These are phyloP conservation scores for Anethum foeniculum DNA, from an alignment of 140 eudicot genomes.

Conservation along the genomic window DNA sequence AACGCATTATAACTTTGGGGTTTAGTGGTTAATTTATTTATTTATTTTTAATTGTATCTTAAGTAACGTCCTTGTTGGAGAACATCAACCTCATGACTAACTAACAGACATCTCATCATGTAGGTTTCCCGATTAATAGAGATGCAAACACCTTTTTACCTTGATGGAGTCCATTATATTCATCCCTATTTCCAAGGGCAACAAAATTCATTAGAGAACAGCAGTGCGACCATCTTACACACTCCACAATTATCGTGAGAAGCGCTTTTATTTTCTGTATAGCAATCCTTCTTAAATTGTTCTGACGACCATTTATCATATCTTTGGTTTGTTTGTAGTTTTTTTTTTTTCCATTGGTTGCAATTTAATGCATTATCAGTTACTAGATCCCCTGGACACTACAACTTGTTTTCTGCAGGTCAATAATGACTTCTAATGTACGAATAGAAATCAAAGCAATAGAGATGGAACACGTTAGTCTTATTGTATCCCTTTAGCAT, in stretches of 20 bases:
- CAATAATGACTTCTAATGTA: not conserved
- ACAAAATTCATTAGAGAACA: slow-evolving; percentile 17
- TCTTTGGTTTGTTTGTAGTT: not conserved
- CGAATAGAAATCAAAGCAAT: not conserved
- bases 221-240: slow-evolving; percentile 19
- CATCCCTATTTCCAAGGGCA: slow-evolving; percentile 64
- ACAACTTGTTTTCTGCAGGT: not conserved
- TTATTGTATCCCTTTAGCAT: not conserved
- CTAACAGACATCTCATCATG: slow-evolving; percentile 23
- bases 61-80: not conserved
- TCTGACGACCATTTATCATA: not conserved
- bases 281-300: slow-evolving; percentile 1
- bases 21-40: no score
- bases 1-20: not conserved
- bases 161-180: slow-evolving; percentile 54
- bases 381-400: not conserved
- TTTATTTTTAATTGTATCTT: not conserved
- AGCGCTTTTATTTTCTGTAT: slow-evolving; percentile 10
- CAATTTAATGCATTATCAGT: not conserved
- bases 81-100: slow-evolving; percentile 13
- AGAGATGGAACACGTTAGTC: not conserved
- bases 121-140: slow-evolving; percentile 90
- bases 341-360: not conserved
- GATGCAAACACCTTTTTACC: slow-evolving; percentile 93
- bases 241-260: slow-evolving; percentile 14